Percentiles rank a stretch among this genome's conserved stretches.
These are phyloP conservation scores for Torulaspora franciscae DNA, from an alignment of 805 yeast species.

Conservation along the genomic window DNA sequence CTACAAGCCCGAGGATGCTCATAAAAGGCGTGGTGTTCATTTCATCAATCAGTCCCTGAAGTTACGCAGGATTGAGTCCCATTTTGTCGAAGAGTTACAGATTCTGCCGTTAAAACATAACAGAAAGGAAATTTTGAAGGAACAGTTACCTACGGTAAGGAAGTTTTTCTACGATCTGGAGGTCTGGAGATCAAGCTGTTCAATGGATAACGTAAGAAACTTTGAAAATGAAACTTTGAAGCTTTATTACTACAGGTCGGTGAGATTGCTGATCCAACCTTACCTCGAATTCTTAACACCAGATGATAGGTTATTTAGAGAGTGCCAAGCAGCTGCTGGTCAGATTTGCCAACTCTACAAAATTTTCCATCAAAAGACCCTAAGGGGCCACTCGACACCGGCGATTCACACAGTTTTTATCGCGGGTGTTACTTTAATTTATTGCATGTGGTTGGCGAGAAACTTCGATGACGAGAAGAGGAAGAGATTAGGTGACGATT, in stretches of 20 bases:
- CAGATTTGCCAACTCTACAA: conserved; percentile 61
- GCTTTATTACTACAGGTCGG: conserved; percentile 55
- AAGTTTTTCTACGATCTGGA: conserved; percentile 50
- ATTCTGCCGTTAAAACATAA: conserved; percentile 32
- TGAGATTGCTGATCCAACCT: conserved; percentile 58
- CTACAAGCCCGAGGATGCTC: conserved; percentile 23
- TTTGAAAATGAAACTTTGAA: conserved; percentile 57
- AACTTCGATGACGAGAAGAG: conserved; percentile 56
- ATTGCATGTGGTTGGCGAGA: conserved; percentile 62
- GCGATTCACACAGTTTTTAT: conserved; percentile 64
- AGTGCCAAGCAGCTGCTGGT: conserved; percentile 70
- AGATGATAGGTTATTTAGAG: conserved; percentile 53
- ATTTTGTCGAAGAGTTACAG: conserved; percentile 50
- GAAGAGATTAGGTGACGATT: conserved; percentile 49
- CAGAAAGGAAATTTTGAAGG: conserved; percentile 20
- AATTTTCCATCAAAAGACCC: conserved; percentile 58
- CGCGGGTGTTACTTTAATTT: conserved; percentile 63
- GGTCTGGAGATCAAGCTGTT: conserved; percentile 54
- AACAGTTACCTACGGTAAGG: conserved; percentile 49
- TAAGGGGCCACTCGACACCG: conserved; percentile 58
- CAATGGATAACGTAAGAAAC: conserved; percentile 36
- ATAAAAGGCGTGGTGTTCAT: conserved; percentile 28
- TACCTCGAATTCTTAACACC: conserved; percentile 58
- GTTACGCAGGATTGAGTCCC: conserved; percentile 55
- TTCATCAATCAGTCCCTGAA: conserved; percentile 55